Percentiles rank a stretch among this genome's conserved stretches.
phyloP scores from a whole-genome alignment of 2,329 filamentous ascomycete species.

The Amesomyces nigricolor region DNA sequence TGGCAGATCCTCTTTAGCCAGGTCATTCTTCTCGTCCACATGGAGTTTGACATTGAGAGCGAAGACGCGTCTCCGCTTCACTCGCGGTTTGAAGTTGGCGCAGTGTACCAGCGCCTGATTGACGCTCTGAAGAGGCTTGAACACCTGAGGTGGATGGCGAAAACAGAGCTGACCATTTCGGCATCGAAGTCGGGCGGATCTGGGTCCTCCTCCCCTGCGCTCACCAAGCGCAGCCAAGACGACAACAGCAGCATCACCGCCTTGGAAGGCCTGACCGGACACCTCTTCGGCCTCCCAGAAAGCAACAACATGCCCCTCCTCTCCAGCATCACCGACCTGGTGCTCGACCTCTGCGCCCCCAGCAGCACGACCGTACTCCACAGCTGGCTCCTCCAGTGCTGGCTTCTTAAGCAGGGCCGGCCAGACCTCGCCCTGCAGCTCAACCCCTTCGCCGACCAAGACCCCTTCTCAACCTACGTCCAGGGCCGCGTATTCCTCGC shows the following conservation, averaged over 20 bases:
- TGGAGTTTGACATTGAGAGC: conserved; percentile 75
- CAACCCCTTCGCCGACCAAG: conserved; percentile 49
- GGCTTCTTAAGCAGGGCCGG: conserved; percentile 53
- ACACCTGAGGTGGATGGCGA: conserved; percentile 64
- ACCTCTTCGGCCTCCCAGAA: conserved; percentile 62
- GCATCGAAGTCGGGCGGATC: conserved; percentile 37
- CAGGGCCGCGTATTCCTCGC: conserved; percentile 74
- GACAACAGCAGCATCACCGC: conserved; percentile 49
- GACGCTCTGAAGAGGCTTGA: conserved; percentile 67
- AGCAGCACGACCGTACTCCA: conserved; percentile 62
- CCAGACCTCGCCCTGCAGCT: conserved; percentile 56
- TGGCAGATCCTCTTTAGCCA: conserved; percentile 75
- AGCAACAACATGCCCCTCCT: conserved; percentile 46
- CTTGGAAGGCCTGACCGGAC: conserved; percentile 54
- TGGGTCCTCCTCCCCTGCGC: conserved; percentile 28
- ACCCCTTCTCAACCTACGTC: conserved; percentile 69
- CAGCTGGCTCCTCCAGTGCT: conserved; percentile 56
- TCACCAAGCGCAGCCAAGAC: conserved; percentile 37
- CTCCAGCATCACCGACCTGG: conserved; percentile 59
- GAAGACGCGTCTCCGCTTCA: conserved; percentile 58
- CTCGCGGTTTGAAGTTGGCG: conserved; percentile 57
- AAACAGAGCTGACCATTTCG: conserved; percentile 50
- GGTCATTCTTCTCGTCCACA: conserved; percentile 74
- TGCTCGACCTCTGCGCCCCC: conserved; percentile 58
- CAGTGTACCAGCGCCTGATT: conserved; percentile 64